Evolutionary conservation across 331 rosid species (phyloP).

Genomic region (Acacia pycnantha): DNA sequence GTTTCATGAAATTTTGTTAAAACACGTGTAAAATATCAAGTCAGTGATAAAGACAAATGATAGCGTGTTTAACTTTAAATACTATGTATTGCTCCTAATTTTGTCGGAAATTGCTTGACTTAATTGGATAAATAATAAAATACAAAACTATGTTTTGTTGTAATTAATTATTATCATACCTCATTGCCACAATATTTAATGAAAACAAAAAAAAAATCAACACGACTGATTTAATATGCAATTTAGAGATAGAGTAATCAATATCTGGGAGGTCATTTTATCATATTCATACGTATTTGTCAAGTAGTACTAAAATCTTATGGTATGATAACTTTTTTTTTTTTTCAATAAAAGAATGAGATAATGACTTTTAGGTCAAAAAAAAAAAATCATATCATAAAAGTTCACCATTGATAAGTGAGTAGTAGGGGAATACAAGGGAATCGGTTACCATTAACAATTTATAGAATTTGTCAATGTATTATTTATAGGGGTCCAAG

Average conservation of each 20-base stretch:
- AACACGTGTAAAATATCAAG: not conserved
- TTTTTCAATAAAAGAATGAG: too few species aligned
- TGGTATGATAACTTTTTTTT: too few species aligned
- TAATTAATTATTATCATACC: not conserved
- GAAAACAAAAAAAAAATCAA: not conserved
- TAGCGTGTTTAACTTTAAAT: not conserved
- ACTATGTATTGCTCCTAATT: not conserved
- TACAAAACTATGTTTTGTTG: not conserved
- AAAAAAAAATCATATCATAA: too few species aligned
- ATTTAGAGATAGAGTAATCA: not conserved
- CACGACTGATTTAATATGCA: not conserved
- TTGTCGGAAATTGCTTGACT: not conserved
- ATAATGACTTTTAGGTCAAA: too few species aligned
- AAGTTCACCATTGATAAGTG: too few species aligned
- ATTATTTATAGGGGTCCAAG: not conserved
- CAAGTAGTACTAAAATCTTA: not conserved
- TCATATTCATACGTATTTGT: not conserved
- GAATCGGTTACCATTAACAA: too few species aligned
- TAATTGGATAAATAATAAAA: not conserved
- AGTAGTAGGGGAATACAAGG: too few species aligned
- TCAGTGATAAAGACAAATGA: not conserved
- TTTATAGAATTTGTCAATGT: too few species aligned
- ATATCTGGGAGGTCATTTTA: not conserved
- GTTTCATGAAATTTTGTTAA: not conserved
- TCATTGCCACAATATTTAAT: not conserved